Percentiles rank a stretch among this genome's conserved stretches.
These are phyloP conservation scores for Xylaria multiplex DNA, from an alignment of 2,329 filamentous ascomycete species.

Conservation along the genomic window DNA sequence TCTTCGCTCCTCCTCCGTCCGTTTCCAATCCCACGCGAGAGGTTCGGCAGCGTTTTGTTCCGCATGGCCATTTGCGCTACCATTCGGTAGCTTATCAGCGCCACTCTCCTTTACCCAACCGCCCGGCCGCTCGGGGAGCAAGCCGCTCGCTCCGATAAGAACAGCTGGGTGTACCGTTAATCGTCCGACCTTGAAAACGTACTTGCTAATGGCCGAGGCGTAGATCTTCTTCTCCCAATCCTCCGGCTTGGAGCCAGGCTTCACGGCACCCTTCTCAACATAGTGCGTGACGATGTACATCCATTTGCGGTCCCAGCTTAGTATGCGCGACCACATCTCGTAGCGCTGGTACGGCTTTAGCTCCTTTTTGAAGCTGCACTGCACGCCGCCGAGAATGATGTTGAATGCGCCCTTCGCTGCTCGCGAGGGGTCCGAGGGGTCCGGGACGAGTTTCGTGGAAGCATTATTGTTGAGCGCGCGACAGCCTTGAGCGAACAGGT, in stretches of 20 bases:
- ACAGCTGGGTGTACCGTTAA: constrained; percentile 86
- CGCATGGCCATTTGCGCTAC: constrained; percentile 52
- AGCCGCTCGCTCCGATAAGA: constrained; percentile 73
- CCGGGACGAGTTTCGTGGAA: constrained; percentile 60
- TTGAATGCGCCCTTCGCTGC: constrained; percentile 64
- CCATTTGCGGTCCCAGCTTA: constrained; percentile 85
- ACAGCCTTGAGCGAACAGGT: constrained; percentile 70
- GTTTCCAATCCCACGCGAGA: constrained; percentile 66
- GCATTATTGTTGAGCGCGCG: constrained; percentile 61
- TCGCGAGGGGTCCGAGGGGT: constrained; percentile 56
- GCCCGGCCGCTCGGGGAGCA: constrained; percentile 78
- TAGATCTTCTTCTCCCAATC: constrained; percentile 72
- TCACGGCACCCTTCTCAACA: constrained; percentile 69
- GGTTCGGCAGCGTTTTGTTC: constrained; percentile 49
- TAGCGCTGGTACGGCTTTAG: constrained; percentile 75
- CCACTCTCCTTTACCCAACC: constrained; percentile 63
- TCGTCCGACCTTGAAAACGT: constrained; percentile 83
- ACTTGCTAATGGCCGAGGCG: constrained; percentile 79
- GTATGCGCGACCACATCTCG: constrained; percentile 77
- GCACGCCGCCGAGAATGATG: constrained; percentile 77
- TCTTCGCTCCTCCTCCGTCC: constrained; percentile 64
- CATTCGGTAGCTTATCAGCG: constrained; percentile 45
- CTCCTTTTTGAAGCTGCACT: constrained; percentile 78
- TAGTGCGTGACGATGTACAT: constrained; percentile 80
- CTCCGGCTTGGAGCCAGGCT: constrained; percentile 56